Percentiles rank a stretch among this genome's conserved stretches.
phyloP scores from a whole-genome alignment of 2,329 filamentous ascomycete species.

The Calcarisporium arbuscula region DNA sequence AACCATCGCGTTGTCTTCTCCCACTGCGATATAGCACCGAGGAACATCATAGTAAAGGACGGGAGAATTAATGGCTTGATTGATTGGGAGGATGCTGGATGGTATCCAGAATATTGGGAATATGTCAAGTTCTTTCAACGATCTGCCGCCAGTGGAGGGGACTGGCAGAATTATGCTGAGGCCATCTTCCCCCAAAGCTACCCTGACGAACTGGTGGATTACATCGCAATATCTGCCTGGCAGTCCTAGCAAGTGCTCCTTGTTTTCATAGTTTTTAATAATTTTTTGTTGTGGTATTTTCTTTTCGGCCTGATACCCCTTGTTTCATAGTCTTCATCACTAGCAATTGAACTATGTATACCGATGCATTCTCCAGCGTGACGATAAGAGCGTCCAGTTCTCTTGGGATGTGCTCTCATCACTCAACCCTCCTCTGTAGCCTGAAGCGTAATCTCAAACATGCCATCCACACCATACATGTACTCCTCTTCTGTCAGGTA shows the following conservation, averaged over 20 bases:
- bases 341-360: too few relatives aligned
- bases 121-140: constrained; percentile 26
- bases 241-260: too few relatives aligned
- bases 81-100: constrained; percentile 42
- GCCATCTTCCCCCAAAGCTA: constrained; percentile 20
- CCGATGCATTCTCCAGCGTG: too few relatives aligned
- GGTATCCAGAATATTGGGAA: constrained; percentile 39
- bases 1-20: constrained; percentile 36
- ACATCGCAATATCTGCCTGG: constrained; percentile 16
- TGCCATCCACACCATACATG: constrained; percentile 5
- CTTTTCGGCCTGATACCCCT: background rate
- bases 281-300: constrained; percentile 7
- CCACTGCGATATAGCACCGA: constrained; percentile 41
- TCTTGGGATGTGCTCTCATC: too few relatives aligned
- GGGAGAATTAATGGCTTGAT: constrained; percentile 34
- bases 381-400: too few relatives aligned
- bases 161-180: constrained; percentile 16
- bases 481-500: constrained; percentile 6
- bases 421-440: constrained; percentile 9
- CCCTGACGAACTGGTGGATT: constrained; percentile 19
- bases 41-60: constrained; percentile 36
- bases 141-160: constrained; percentile 8
- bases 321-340: background rate
- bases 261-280: too few relatives aligned
- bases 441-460: constrained; percentile 9